These are phyloP conservation scores for Phytopythium montanum DNA, from an alignment of 352 stramenopile genomes.

Conservation along the genomic window DNA sequence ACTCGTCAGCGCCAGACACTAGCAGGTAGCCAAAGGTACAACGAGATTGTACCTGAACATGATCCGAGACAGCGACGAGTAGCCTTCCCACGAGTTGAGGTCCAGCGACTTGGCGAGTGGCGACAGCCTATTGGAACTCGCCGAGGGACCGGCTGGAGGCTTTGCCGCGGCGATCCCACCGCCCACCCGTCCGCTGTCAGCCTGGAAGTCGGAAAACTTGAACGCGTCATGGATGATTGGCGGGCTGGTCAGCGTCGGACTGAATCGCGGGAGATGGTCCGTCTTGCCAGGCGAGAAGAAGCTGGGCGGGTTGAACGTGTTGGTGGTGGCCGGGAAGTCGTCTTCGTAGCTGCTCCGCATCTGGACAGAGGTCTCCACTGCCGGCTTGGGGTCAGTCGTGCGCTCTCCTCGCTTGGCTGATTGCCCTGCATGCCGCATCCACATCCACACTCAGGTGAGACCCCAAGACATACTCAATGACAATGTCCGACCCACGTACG, in stretches of 20 bases:
- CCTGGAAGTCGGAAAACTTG: conserved; percentile 4
- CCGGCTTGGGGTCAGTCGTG: background rate
- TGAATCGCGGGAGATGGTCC: background rate
- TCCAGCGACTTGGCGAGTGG: conserved; percentile 39
- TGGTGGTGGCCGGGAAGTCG: background rate
- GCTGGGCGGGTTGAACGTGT: background rate
- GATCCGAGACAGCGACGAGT: conserved; percentile 65
- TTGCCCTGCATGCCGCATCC: conserved; percentile 10
- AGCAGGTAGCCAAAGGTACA: background rate
- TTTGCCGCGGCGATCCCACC: background rate
- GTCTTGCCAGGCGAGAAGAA: conserved; percentile 4
- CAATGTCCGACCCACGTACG: conserved; percentile 11
- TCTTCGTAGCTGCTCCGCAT: background rate
- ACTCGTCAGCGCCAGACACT: background rate
- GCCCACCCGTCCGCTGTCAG: background rate
- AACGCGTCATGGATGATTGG: background rate
- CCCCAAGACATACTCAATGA: background rate
- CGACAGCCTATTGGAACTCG: conserved; percentile 8
- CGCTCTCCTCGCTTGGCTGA: conserved; percentile 2
- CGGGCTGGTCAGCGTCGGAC: background rate
- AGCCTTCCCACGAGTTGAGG: conserved; percentile 61
- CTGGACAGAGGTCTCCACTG: background rate
- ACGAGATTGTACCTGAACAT: conserved; percentile 51
- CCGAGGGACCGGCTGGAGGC: background rate
- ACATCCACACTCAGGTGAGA: background rate